Evolutionary conservation across 805 yeast genomes (phyloP).

Genomic region (Wickerhamiella brachini): DNA sequence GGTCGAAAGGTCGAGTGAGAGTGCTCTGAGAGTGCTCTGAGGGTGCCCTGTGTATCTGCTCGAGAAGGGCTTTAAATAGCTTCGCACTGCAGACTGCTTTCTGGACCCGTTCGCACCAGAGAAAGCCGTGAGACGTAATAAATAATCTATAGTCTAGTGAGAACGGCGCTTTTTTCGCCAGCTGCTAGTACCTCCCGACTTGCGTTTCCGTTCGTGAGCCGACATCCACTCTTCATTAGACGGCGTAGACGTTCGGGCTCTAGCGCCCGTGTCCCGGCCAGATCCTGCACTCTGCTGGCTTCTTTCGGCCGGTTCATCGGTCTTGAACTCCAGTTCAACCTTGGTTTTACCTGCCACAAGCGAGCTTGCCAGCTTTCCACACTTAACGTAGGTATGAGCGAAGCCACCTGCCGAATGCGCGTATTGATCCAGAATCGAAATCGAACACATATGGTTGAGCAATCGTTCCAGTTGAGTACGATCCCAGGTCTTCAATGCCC

Average conservation of each 20-base stretch:
- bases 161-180: neutral
- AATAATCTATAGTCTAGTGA: neutral
- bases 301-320: neutral
- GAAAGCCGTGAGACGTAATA: no score
- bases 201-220: neutral
- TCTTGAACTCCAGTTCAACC: constrained; percentile 14
- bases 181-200: neutral
- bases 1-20: no score
- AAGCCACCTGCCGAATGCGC: constrained; percentile 59
- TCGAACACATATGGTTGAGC: constrained; percentile 60
- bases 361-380: constrained; percentile 46
- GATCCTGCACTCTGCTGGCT: no score
- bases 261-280: neutral
- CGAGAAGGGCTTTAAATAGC: no score
- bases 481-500: constrained; percentile 51
- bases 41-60: no score
- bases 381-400: constrained; percentile 57
- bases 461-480: constrained; percentile 67
- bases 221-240: neutral
- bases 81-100: no score
- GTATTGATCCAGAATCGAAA: constrained; percentile 53
- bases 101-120: no score
- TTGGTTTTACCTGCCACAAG: constrained; percentile 29
- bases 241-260: neutral
- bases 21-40: no score